These are phyloP conservation scores for Westerdykella sp. DNA, from an alignment of 2,329 filamentous ascomycete species.

Conservation along the genomic window DNA sequence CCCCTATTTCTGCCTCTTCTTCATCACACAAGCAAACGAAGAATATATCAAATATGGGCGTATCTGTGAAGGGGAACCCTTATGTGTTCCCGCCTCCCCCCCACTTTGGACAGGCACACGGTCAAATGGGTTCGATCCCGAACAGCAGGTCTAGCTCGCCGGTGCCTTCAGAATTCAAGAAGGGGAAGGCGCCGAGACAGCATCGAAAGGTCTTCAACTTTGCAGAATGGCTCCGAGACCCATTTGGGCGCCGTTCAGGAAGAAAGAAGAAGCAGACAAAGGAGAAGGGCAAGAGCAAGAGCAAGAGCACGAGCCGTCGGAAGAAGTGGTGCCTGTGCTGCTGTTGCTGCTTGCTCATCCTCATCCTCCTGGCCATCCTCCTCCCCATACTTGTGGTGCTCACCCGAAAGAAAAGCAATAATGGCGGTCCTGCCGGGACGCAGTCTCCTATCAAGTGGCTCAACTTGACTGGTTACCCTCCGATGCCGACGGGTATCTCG, in stretches of 20 bases:
- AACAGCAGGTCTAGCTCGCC: slow-evolving; percentile 21
- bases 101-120: not conserved
- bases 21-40: not conserved
- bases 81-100: not conserved
- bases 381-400: slow-evolving; percentile 35
- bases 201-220: slow-evolving; percentile 28
- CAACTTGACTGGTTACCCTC: slow-evolving; percentile 78
- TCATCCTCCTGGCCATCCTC: slow-evolving; percentile 35
- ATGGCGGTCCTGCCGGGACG: slow-evolving; percentile 16
- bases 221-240: slow-evolving; percentile 12
- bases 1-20: not conserved
- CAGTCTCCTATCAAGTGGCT: slow-evolving; percentile 55
- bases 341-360: slow-evolving; percentile 31
- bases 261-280: slow-evolving; percentile 22
- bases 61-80: not conserved
- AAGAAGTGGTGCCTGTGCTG: slow-evolving; percentile 27
- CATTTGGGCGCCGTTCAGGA: slow-evolving; percentile 10
- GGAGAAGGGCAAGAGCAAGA: slow-evolving; percentile 25
- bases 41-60: not conserved
- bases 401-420: slow-evolving; percentile 36
- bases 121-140: not conserved
- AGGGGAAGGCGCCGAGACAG: slow-evolving; percentile 12
- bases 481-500: slow-evolving; percentile 75
- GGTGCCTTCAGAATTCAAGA: slow-evolving; percentile 17
- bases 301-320: no score